Evolutionary conservation across 1,139 yeast species (phyloP).

Genomic region (Blastobotrys proliferans): DNA sequence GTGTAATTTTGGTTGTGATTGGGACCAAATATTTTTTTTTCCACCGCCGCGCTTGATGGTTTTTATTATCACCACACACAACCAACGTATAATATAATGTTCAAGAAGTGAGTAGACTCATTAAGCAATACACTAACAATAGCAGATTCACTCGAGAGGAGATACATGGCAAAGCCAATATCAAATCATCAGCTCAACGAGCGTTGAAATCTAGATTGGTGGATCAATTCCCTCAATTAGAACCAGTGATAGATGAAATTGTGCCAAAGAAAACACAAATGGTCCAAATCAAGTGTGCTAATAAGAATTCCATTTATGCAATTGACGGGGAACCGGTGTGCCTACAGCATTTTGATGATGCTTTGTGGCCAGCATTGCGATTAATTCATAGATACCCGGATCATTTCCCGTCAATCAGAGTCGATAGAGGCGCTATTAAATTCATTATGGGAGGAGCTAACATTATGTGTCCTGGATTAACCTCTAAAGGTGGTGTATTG

Average conservation of each 20-base stretch:
- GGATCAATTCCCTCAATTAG: constrained; percentile 66
- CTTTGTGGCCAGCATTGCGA: constrained; percentile 69
- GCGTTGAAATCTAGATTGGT: constrained; percentile 71
- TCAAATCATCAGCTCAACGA: constrained; percentile 89
- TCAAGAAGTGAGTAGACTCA: constrained; percentile 18
- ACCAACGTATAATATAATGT: constrained; percentile 13
- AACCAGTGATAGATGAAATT: constrained; percentile 70
- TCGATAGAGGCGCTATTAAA: constrained; percentile 95
- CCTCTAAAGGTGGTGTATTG: constrained; percentile 81
- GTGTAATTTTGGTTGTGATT: neutral
- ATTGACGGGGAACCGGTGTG: constrained; percentile 71
- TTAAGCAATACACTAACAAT: constrained; percentile 29
- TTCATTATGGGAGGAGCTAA: constrained; percentile 92
- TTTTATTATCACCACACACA: constrained; percentile 3
- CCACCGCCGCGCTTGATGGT: neutral
- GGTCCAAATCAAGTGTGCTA: constrained; percentile 81
- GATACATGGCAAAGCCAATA: constrained; percentile 83
- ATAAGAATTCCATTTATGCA: constrained; percentile 73
- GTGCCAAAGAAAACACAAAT: constrained; percentile 92
- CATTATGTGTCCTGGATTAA: constrained; percentile 96
- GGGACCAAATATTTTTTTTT: constrained; percentile 1
- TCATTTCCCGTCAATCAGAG: constrained; percentile 81
- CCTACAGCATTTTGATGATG: constrained; percentile 77
- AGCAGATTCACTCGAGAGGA: constrained; percentile 77
- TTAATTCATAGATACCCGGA: constrained; percentile 60